Evolutionary conservation across 768 basidiomycete species (phyloP).

Genomic region (Russula ochroleuca): DNA sequence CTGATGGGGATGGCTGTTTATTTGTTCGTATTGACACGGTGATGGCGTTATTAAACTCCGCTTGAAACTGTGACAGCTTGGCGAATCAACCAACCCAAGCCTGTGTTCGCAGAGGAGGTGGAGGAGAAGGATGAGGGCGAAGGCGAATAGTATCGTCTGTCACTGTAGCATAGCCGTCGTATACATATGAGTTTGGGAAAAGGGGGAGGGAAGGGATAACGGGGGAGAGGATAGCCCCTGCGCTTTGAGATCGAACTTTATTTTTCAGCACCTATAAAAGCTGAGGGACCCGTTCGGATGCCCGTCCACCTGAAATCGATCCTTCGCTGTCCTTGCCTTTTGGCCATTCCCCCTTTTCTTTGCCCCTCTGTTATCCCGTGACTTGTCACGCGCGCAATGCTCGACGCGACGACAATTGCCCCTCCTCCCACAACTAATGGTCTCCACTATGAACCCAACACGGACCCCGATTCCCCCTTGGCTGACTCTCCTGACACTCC

Average conservation of each 20-base stretch:
- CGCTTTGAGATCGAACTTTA: conserved; percentile 82
- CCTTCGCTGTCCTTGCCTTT: conserved; percentile 49
- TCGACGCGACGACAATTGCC: conserved; percentile 43
- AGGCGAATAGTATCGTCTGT: conserved; percentile 26
- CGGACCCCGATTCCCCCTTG: conserved; percentile 30
- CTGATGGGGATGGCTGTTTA: conserved; percentile 33
- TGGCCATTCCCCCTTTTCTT: conserved; percentile 32
- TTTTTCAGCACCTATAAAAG: conserved; percentile 78
- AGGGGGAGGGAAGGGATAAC: conserved; percentile 17
- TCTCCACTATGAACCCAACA: conserved; percentile 22
- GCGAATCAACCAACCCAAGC: conserved; percentile 79
- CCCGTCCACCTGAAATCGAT: conserved; percentile 62
- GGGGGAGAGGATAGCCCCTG: conserved; percentile 57
- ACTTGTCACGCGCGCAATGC: conserved; percentile 74
- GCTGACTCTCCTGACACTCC: conserved; percentile 58
- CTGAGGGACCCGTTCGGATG: conserved; percentile 55
- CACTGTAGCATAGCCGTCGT: conserved; percentile 25
- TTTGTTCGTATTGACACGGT: conserved; percentile 44
- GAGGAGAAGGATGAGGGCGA: conserved; percentile 50
- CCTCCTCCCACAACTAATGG: conserved; percentile 23
- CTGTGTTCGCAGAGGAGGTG: conserved; percentile 68
- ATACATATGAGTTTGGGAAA: conserved; percentile 24
- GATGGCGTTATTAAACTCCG: conserved; percentile 33
- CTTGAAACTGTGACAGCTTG: conserved; percentile 61
- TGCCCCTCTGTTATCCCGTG: conserved; percentile 43